phyloP scores from a whole-genome alignment of 2,329 filamentous ascomycete genomes.

The Xylaria sp. region DNA sequence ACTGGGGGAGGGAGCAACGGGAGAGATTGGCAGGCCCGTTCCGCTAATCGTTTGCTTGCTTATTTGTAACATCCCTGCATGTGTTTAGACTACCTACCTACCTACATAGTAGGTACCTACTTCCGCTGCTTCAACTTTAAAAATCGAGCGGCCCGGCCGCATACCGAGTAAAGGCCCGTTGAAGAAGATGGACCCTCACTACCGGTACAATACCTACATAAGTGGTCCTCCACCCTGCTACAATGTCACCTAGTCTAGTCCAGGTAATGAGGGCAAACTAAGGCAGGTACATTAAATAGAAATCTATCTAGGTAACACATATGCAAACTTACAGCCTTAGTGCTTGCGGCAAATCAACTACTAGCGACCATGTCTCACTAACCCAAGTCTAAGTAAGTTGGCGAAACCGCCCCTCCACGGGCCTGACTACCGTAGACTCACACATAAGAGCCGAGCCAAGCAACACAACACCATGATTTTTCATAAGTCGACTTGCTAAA shows the following conservation, averaged over 20 bases:
- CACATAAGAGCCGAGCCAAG: neutral
- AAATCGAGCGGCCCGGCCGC: neutral
- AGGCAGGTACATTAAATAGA: neutral
- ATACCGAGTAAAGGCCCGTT: neutral
- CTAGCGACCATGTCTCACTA: constrained; percentile 6
- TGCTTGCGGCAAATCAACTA: neutral
- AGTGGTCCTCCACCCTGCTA: constrained; percentile 4
- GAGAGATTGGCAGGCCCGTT: neutral
- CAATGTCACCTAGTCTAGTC: constrained; percentile 4
- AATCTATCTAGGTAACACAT: neutral
- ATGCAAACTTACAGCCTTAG: neutral
- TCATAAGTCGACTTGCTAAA: neutral
- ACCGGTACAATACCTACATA: too few relatives aligned
- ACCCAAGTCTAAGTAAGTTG: neutral
- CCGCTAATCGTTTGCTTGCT: too few relatives aligned
- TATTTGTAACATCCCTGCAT: neutral
- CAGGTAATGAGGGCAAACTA: neutral
- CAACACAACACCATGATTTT: neutral
- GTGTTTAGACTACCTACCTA: neutral
- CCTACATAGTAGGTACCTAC: too few relatives aligned
- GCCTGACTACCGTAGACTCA: neutral
- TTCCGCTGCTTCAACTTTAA: neutral
- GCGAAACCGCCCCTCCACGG: neutral
- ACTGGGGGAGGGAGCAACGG: neutral
- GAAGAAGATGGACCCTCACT: neutral